Conservation (phyloP, 257 asterid genomes). For the Apocynum venetum region DNA sequence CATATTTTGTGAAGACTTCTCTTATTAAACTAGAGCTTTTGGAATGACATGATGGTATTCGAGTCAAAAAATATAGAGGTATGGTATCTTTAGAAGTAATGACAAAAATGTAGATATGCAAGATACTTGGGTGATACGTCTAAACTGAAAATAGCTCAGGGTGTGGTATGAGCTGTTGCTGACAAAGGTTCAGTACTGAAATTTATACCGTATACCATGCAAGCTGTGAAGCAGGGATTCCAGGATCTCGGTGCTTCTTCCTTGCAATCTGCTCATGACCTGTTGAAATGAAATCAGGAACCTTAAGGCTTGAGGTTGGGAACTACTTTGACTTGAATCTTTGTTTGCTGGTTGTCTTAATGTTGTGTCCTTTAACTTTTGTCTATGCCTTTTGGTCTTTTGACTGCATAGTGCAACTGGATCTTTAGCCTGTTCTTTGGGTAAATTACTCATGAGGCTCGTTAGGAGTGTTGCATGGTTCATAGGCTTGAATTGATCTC, state of each 20-base stretch:
- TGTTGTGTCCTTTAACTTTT: not conserved
- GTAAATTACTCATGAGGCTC: not conserved
- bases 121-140: conserved; percentile 85
- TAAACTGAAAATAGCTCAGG: conserved; percentile 88
- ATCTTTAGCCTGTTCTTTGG: not conserved
- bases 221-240: conserved; percentile 88
- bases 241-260: conserved; percentile 98
- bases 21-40: not conserved
- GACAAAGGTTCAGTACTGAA: conserved; percentile 82
- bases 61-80: conserved; percentile 71
- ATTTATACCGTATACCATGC: conserved; percentile 82
- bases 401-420: not conserved
- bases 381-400: not conserved
- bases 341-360: not conserved
- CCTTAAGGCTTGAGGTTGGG: conserved; percentile 73
- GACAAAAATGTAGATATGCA: conserved; percentile 83
- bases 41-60: conserved; percentile 40
- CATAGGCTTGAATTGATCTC: not conserved
- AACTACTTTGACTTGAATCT: not conserved
- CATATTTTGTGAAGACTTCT: too few species aligned
- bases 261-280: conserved; percentile 76
- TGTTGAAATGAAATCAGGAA: conserved; percentile 45
- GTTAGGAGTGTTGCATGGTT: not conserved
- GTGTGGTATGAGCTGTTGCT: conserved; percentile 86
- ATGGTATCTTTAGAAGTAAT: conserved; percentile 98